Evolutionary conservation across 2,329 filamentous ascomycete genomes (phyloP).

Genomic region (Hysterium pulicare): DNA sequence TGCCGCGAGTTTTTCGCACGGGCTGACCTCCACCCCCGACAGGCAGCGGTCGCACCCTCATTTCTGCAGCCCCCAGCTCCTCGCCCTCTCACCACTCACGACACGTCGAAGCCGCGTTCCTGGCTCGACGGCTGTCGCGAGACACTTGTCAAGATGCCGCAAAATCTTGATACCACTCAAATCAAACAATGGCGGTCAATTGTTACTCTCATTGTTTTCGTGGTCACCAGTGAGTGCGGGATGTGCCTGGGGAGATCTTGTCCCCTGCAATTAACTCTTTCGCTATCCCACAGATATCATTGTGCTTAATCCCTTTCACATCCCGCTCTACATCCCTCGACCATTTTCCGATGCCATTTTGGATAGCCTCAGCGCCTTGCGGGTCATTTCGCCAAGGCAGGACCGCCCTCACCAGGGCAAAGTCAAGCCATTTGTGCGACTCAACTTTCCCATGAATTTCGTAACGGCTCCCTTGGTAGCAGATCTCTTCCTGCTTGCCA

Average conservation of each 20-base stretch:
- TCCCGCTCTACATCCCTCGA: conserved; percentile 60
- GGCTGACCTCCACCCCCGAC: too few species aligned
- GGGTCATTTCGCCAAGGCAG: conserved; percentile 52
- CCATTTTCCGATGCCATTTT: conserved; percentile 45
- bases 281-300: conserved; percentile 53
- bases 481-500: conserved; percentile 68
- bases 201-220: conserved; percentile 65
- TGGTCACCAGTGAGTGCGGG: conserved; percentile 64
- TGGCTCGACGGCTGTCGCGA: too few species aligned
- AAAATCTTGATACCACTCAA: conserved; percentile 48
- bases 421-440: conserved; percentile 44
- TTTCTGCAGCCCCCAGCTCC: too few species aligned
- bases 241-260: not conserved
- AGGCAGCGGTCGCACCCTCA: too few species aligned
- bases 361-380: conserved; percentile 43
- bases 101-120: too few species aligned
- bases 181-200: conserved; percentile 68
- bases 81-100: too few species aligned
- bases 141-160: too few species aligned
- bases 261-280: conserved; percentile 4
- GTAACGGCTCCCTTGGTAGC: conserved; percentile 68
- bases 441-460: conserved; percentile 65
- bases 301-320: conserved; percentile 66
- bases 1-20: too few species aligned
- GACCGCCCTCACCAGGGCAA: conserved; percentile 25